phyloP scores from a whole-genome alignment of 163 green algal genomes.

The Picocystis sp. region DNA sequence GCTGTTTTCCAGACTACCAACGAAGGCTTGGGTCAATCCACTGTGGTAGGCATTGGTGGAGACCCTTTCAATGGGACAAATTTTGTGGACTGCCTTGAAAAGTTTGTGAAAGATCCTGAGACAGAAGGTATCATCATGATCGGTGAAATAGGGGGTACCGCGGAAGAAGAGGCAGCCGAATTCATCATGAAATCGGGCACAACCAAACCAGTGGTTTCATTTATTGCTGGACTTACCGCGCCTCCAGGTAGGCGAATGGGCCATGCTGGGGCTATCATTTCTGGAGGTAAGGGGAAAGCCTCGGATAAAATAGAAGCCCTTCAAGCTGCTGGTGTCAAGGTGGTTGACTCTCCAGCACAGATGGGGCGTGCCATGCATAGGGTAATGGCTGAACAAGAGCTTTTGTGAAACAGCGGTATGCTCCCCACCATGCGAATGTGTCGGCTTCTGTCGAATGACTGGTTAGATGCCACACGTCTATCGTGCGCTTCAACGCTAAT shows the following conservation, averaged over 20 bases:
- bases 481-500: too few species aligned
- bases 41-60: conserved; percentile 93
- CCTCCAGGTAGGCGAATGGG: conserved; percentile 92
- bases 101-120: conserved; percentile 91
- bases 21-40: conserved; percentile 87
- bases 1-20: conserved; percentile 78
- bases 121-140: conserved; percentile 99
- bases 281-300: conserved; percentile 89
- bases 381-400: too few species aligned
- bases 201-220: conserved; percentile 90
- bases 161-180: conserved; percentile 94
- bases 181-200: conserved; percentile 68
- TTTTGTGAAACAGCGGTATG: too few species aligned
- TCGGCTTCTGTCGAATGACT: too few species aligned
- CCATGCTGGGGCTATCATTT: conserved; percentile 89
- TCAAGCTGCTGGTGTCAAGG: conserved; percentile 67
- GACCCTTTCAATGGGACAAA: conserved; percentile 99
- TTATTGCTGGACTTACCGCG: conserved; percentile 95
- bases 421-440: too few species aligned
- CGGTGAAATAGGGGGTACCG: conserved; percentile 57
- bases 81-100: conserved; percentile 95
- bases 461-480: too few species aligned
- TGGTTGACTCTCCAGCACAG: conserved; percentile 72
- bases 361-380: conserved; percentile 41
- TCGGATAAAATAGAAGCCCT: conserved; percentile 92